Evolutionary conservation across 352 stramenopile species (phyloP), one percentile per base, ranked within the genome.

Genomic region (Pythium vanterpoolii): DNA sequence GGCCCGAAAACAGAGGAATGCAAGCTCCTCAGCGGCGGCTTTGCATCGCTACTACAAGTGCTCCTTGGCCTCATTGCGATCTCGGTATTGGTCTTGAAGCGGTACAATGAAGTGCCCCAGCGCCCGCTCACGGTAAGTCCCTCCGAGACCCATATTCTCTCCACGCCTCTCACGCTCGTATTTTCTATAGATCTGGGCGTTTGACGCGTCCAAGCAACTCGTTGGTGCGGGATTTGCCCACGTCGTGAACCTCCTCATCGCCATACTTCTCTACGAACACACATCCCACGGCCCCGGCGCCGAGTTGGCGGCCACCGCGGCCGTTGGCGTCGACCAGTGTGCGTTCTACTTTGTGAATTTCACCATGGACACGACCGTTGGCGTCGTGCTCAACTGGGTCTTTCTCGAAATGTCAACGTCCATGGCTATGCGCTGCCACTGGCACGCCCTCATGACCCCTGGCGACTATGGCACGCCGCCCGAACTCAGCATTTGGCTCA

Each of bases 291-390:
- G 70, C 24, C 60, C 76, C n/a, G 51, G 68, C 38, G 61, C 73
- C 46, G 51, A 79, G 23, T n/a, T 65, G 13, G 61, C 58, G 21
- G 66, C 64, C n/a, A n/a, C n/a, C 55, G 48, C 40, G 52, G 50
- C 42, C 47, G 23, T 43, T 1, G 60, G 56, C 19, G 66, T 69
- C 23, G 66, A 73, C 56, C 60, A 93, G 77, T 96, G 87, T 52
- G 87, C 85, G 2, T 86, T 93, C 44, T 96, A 95, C 56, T 96
- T 95, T 72, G 81, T 96, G 28, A 95, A 96, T 62, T 96, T 95
- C 55, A 88, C 84, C 28, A 71, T 95, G 43, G 87, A 95, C 66
- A 94, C 83, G 61, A 92, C 85, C 7, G 64, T 96, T 39, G 87
- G 87, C 13, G 80, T 96, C 43, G 76, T 93, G 14, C 64, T 96